A percentile compares a stretch with the other conserved stretches of the same genome.
phyloP scores from a whole-genome alignment of 2,329 filamentous ascomycete species.

The Metarhizium humberi region DNA sequence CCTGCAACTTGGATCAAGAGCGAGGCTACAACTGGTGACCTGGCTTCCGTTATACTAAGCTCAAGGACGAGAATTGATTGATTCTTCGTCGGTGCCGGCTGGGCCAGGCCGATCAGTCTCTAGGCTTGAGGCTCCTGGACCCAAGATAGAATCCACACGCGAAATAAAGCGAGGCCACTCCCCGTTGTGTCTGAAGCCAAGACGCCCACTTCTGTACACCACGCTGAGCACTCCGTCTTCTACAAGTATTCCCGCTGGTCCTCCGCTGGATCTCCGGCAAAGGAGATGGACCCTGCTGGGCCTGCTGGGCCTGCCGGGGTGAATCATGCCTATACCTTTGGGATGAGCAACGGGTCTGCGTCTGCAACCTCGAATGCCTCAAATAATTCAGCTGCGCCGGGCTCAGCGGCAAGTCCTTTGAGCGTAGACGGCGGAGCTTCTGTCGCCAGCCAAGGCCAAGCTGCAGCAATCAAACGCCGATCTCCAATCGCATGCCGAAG shows the following conservation, averaged over 20 bases:
- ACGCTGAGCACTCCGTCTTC: neutral
- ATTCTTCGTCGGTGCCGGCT: too few relatives aligned
- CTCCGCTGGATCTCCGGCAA: neutral
- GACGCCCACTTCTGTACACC: too few relatives aligned
- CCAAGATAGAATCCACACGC: neutral
- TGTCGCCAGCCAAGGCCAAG: constrained; percentile 1
- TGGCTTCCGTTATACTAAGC: neutral
- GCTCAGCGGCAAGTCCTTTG: constrained; percentile 1
- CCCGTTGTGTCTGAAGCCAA: neutral
- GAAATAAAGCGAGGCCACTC: neutral
- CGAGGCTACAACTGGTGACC: neutral
- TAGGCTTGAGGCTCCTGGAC: neutral
- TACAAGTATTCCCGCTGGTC: neutral
- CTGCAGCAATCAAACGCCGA: constrained; percentile 33
- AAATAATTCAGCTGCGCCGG: neutral
- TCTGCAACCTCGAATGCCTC: neutral
- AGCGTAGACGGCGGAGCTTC: neutral
- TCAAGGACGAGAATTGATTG: neutral
- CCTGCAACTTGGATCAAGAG: neutral
- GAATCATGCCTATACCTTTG: neutral
- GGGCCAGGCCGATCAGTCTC: neutral
- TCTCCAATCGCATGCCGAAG: constrained; percentile 44
- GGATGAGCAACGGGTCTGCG: neutral
- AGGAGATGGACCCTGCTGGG: neutral
- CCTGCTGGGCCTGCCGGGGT: neutral